Conservation (phyloP, 2,329 filamentous ascomycete species). For the Monilinia fructicola region DNA sequence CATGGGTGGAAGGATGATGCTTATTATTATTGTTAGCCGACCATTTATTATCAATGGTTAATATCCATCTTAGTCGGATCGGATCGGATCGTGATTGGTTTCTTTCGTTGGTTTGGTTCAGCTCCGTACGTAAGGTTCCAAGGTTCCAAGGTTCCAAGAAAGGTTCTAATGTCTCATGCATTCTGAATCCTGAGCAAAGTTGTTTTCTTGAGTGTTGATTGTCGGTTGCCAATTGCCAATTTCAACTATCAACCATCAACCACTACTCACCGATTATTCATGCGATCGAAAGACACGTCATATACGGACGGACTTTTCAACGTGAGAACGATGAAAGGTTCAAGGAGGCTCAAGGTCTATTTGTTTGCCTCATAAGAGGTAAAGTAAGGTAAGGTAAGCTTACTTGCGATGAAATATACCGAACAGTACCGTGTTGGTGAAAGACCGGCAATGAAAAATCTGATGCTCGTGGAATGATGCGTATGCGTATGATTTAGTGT, state of each 20-base stretch:
- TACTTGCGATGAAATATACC: background rate
- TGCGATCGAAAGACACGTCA: background rate
- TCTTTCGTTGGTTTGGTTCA: background rate
- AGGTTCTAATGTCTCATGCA: slow-evolving; percentile 12
- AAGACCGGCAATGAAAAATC: background rate
- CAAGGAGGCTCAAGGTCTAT: background rate
- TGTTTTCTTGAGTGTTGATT: too few relatives aligned
- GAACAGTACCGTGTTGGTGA: background rate
- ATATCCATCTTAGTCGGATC: background rate
- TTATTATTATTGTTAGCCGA: slow-evolving; percentile 12
- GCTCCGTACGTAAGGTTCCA: too few relatives aligned
- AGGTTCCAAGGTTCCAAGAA: too few relatives aligned
- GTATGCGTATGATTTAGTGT: background rate
- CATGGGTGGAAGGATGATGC: background rate
- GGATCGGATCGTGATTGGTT: slow-evolving; percentile 4
- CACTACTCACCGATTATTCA: background rate
- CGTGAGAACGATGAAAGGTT: background rate
- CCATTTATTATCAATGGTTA: background rate
- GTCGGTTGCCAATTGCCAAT: background rate
- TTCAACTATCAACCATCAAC: too few relatives aligned
- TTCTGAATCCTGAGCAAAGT: background rate
- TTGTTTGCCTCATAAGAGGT: background rate
- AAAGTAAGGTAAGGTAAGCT: slow-evolving; percentile 9
- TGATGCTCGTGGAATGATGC: background rate
- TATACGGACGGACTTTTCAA: background rate